Evolutionary conservation across 352 stramenopile species (phyloP), one percentile per base, ranked within the genome.

Genomic region (Globisporangium middletonii): DNA sequence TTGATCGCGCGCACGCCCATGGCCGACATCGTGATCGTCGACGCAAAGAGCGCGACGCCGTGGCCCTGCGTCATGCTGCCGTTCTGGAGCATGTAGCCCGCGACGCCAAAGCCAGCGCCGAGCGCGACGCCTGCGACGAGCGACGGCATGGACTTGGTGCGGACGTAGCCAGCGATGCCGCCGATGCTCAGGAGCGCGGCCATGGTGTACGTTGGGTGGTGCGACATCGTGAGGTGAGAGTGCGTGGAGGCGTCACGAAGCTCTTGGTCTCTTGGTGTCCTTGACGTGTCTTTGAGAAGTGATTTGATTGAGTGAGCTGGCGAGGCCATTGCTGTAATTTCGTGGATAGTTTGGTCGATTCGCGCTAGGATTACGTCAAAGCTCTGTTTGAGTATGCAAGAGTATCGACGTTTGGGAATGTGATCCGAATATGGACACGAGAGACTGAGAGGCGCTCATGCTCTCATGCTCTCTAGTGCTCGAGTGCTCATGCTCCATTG

Each of bases 151-250:
- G 80, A 93, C 63, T 86, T 87, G 51, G 70, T 89, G 63, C 82
- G 83, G 41, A 85, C 59, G 72, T 94, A 96, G 58, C 87, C 87
- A 62, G 92, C 79, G 41, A 85, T 44, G 49, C 87, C 85, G 62
- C 87, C 87, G 15, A 57, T 72, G 19, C 68, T 66, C 43, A 94
- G 60, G 48, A 92, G 66, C 37, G 68, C 81, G 23, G 67, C 84
- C 83, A 94, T 92, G 44, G 83, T 92, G 72, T 85, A 92, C 68
- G 85, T 92, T 15, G 85, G 72, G 66, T 94, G 85, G 60, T 94
- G 84, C 18, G 78, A 73, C 81, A 87, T 87, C 7, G 51, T 69
- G 46, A 23, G 28, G 23, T 23, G 35, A 15, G 1, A 13, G 4
- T 4, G 41, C 15, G n/a, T 45, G 41, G 9, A 9, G 33, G 9